Base-by-base conservation (phyloP, 768 basidiomycete species). In the Amanita inopinata region DNA sequence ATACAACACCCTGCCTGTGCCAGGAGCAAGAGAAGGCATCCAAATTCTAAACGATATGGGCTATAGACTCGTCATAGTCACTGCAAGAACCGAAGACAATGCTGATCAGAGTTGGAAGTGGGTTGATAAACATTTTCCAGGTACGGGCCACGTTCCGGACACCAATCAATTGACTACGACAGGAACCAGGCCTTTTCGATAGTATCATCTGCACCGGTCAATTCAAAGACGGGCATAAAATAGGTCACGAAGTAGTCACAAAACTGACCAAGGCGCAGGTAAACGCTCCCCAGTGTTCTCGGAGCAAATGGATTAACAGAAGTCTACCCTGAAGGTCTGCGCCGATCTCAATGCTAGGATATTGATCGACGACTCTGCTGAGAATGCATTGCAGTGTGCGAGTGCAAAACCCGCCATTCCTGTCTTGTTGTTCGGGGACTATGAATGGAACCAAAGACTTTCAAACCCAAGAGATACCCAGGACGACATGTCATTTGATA, bases 321-420 rank as follows among this genome's bases (percentile, higher is more conserved):
- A 10, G 9, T 14, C 24, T 15, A 30, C 25, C 22, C 37, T 35
- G 10, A 48, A 83, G 78, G 74, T 86, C 34, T 83, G 84, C 54
- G 61, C 72, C 24, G 66, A 74, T 46, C 61, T 88, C 12, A 69
- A 70, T 11, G 81, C 85, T 8, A 66, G 69, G 30, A 55, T 87
- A 28, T 62, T 90, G 40, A 77, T 90, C 45, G 87, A 90, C 58
- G 87, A 90, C 61, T 86, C 84, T 4, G 53, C 80, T 31, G 86
- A 89, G 58, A 88, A 89, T 57, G 82, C 80, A 27, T 49, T 83
- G 19, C 69, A 75, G 44, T 79, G 78, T 48, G 69, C 66, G 0
- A 66, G 59, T 3, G 64, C 70, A 24, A 50, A 56, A 14, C 63
- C 67, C n/a, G 69, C 73, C 1, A 73, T 71, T 10, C 73, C 69